A percentile compares a stretch with the other conserved stretches of the same genome.
phyloP scores from a whole-genome alignment of 2,329 filamentous ascomycete genomes.

The Microdochium nivale region DNA sequence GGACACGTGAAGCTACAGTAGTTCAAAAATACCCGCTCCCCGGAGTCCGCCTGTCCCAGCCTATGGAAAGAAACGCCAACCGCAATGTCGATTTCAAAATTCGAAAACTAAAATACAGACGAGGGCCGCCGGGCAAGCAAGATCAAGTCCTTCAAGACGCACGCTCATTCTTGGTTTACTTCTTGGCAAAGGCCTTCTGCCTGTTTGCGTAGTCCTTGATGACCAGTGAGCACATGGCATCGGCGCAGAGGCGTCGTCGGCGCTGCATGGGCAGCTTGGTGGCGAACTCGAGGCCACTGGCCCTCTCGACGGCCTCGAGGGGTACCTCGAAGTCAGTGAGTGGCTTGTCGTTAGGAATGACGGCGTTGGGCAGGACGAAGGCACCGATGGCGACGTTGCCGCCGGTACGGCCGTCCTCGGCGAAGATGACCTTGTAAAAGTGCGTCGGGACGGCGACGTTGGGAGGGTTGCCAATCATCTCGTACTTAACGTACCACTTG shows the following conservation, averaged over 20 bases:
- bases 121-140: too few relatives aligned
- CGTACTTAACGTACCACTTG: constrained; percentile 93
- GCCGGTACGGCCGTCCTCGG: constrained; percentile 63
- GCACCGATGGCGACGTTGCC: constrained; percentile 84
- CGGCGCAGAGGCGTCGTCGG: constrained; percentile 73
- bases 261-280: constrained; percentile 65
- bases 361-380: constrained; percentile 89
- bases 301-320: constrained; percentile 83
- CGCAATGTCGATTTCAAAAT: too few relatives aligned
- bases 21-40: not conserved
- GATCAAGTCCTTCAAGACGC: not conserved
- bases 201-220: constrained; percentile 68
- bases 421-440: constrained; percentile 98
- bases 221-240: constrained; percentile 74
- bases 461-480: constrained; percentile 88
- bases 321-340: constrained; percentile 92
- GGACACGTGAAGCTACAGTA: too few relatives aligned
- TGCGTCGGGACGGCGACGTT: constrained; percentile 95
- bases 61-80: too few relatives aligned
- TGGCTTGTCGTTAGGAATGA: constrained; percentile 79
- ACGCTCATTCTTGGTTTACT: not conserved
- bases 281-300: constrained; percentile 87
- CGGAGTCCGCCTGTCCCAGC: too few relatives aligned
- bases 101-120: too few relatives aligned
- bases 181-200: constrained; percentile 49